A percentile compares a stretch with the other conserved stretches of the same genome.
Conservation (phyloP, 257 asterid species). For the Solanum sejunctum region DNA sequence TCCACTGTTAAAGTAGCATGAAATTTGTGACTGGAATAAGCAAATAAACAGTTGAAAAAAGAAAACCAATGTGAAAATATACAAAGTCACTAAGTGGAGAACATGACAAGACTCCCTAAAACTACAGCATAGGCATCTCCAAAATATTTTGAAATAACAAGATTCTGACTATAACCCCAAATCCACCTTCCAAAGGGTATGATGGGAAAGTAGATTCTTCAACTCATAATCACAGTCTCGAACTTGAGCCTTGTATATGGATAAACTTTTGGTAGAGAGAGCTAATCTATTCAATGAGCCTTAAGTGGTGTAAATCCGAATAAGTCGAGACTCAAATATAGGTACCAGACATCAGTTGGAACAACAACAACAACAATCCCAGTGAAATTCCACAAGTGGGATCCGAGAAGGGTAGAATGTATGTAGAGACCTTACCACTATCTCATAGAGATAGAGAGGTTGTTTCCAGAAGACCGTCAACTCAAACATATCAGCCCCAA, state of each 20-base stretch:
- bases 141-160: not conserved
- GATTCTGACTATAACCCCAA: not conserved
- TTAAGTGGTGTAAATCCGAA: not conserved
- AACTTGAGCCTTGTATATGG: not conserved
- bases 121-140: not conserved
- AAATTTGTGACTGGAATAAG: not conserved
- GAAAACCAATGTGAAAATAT: not conserved
- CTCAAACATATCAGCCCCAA: too few relatives aligned
- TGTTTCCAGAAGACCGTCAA: too few relatives aligned
- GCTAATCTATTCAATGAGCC: not conserved
- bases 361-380: not conserved
- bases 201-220: not conserved
- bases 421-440: too few relatives aligned
- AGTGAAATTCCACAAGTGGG: too few relatives aligned
- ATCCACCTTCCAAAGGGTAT: not conserved
- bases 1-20: not conserved
- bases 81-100: not conserved
- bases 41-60: not conserved
- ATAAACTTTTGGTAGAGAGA: not conserved
- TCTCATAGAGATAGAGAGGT: too few relatives aligned
- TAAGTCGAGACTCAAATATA: not conserved
- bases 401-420: too few relatives aligned
- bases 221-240: too few relatives aligned
- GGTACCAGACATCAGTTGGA: not conserved
- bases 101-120: constrained; percentile 7